A percentile compares a stretch with the other conserved stretches of the same genome.
These are phyloP conservation scores for Cucumis hystrix DNA, from an alignment of 306 rosid genomes.

Conservation along the genomic window DNA sequence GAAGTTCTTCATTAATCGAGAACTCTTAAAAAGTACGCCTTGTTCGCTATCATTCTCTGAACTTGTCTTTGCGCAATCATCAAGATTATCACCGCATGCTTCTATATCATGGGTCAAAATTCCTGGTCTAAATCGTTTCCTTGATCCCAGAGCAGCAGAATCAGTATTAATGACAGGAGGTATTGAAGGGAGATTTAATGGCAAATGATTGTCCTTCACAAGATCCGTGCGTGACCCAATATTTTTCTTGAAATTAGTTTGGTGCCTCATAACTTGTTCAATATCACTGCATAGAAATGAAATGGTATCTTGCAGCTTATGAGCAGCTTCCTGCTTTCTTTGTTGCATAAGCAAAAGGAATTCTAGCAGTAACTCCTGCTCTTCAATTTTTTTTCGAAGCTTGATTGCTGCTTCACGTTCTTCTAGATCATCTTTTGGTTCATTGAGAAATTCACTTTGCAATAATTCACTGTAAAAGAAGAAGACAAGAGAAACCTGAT, in stretches of 20 bases:
- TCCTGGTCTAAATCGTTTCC: slow-evolving; percentile 67
- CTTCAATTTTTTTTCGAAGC: slow-evolving; percentile 67
- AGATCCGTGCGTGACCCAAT: slow-evolving; percentile 27
- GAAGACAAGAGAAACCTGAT: slow-evolving; percentile 2
- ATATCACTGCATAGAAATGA: slow-evolving; percentile 75
- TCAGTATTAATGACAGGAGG: slow-evolving; percentile 38
- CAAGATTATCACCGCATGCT: slow-evolving; percentile 49
- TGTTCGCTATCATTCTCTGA: slow-evolving; percentile 19
- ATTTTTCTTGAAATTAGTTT: slow-evolving; percentile 41
- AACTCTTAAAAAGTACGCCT: slow-evolving; percentile 40
- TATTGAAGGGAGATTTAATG: slow-evolving; percentile 49
- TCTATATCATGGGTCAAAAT: slow-evolving; percentile 21
- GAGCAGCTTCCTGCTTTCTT: slow-evolving; percentile 66
- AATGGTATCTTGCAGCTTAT: slow-evolving; percentile 66
- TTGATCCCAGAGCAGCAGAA: slow-evolving; percentile 41
- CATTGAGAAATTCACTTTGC: slow-evolving; percentile 71
- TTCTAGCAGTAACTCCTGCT: slow-evolving; percentile 77
- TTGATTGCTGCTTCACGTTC: slow-evolving; percentile 84
- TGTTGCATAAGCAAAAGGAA: slow-evolving; percentile 68
- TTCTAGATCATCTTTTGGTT: slow-evolving; percentile 63
- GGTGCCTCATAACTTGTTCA: slow-evolving; percentile 71
- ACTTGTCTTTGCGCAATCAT: slow-evolving; percentile 23
- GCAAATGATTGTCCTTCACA: slow-evolving; percentile 30
- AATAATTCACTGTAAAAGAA: slow-evolving; percentile 62
- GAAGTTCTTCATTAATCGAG: slow-evolving; percentile 79